Evolutionary conservation across 768 basidiomycete species (phyloP), one percentile per base, ranked within the genome.

Genomic region (Favolaschia claudopus): DNA sequence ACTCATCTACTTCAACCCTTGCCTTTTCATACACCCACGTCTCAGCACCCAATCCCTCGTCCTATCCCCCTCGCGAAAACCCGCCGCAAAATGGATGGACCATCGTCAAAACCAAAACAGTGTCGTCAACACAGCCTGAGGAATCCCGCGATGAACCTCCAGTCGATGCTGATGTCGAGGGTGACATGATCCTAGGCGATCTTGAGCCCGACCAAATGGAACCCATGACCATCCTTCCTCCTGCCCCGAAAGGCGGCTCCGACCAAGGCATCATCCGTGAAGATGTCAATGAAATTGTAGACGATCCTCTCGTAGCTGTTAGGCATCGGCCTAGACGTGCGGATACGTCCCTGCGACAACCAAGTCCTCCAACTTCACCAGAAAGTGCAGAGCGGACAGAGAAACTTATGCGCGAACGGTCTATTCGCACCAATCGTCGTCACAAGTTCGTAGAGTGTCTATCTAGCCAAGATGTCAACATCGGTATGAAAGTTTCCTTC

Each of bases 401-500:
- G 68, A 89, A 86, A 64, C 79, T 90, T 17, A 76, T 84, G 69
- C 84, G 91, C 20, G 89, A 92, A 72, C 82, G 84, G 17, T 93
- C 92, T 10, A 90, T 93, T 70, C 84, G 87, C 55, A 86, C 89
- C 12, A 92, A 90, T 69, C 83, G 91, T 63, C 85, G 87, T 50
- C 82, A 88, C 59, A 95, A 93, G 68, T 95, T 96, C 70, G 76
- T 92, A 36, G 89, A 91, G 56, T 94, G 91, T 71, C 75, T 96
- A 38, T 82, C 81, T 27, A 82, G 81, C 57, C 86, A 89, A 51
- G 91, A 93, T 63, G 88, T 96, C 45, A 89, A 94, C 70, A 89
- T 97, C 43, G 85, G 91, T 92, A 67, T n/a, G n/a, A n/a, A n/a
- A 62, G 88, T 78, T 38, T 46, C 10, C 29, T 47, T 22, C 22